Percentiles rank a stretch among this genome's conserved stretches.
Evolutionary conservation across 768 basidiomycete genomes (phyloP).

Genomic region (Wakefieldia striispora): DNA sequence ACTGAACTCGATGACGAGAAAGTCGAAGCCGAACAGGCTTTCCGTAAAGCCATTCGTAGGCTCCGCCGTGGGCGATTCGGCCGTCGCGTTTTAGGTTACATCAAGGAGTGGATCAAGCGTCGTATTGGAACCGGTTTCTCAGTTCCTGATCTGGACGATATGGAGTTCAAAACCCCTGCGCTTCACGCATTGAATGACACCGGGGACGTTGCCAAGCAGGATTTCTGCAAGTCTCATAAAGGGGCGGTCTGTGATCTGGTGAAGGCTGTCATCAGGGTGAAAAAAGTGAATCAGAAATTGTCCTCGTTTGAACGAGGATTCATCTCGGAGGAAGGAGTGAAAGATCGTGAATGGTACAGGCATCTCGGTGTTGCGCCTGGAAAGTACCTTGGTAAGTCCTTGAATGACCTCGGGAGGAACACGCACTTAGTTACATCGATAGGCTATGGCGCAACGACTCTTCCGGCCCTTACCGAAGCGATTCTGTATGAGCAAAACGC

Average conservation of each 20-base stretch:
- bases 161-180: constrained; percentile 2
- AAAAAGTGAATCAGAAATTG: constrained; percentile 63
- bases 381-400: constrained; percentile 67
- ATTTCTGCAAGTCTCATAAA: constrained; percentile 15
- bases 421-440: neutral
- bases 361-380: constrained; percentile 87
- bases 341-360: constrained; percentile 81
- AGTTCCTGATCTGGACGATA: neutral
- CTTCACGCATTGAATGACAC: neutral
- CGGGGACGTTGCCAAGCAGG: constrained; percentile 1
- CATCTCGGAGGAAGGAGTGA: constrained; percentile 73
- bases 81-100: neutral
- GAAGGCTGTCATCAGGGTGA: constrained; percentile 58
- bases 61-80: constrained; percentile 1
- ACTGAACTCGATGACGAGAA: constrained; percentile 59
- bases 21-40: constrained; percentile 47
- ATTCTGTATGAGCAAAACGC: constrained; percentile 66
- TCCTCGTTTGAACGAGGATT: constrained; percentile 75
- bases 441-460: constrained; percentile 85
- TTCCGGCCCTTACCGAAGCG: constrained; percentile 79
- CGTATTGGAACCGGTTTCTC: constrained; percentile 3
- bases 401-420: neutral
- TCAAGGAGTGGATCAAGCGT: constrained; percentile 30
- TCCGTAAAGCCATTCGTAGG: constrained; percentile 44
- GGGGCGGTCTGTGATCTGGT: constrained; percentile 45